Evolutionary conservation across 2,329 filamentous ascomycete genomes (phyloP).

Genomic region (Alternaria sp.): DNA sequence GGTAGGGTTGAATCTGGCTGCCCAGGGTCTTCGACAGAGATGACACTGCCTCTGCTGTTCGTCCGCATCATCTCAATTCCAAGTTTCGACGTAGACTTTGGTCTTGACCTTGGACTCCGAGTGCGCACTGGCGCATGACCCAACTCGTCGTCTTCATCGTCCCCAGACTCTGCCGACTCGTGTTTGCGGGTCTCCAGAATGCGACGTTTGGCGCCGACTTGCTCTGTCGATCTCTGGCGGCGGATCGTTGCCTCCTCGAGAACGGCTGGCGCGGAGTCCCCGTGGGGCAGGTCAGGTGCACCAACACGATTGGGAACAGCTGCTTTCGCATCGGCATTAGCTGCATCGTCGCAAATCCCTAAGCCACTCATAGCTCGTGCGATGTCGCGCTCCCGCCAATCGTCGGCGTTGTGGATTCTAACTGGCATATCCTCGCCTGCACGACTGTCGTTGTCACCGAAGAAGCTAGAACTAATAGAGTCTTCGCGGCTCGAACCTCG

Average conservation of each 20-base stretch:
- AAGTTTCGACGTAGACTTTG: constrained; percentile 72
- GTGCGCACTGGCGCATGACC: constrained; percentile 62
- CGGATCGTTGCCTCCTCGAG: constrained; percentile 59
- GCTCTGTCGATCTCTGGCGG: constrained; percentile 73
- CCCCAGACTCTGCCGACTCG: constrained; percentile 84
- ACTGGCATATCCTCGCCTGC: constrained; percentile 77
- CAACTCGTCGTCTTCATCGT: constrained; percentile 93
- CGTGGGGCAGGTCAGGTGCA: constrained; percentile 47
- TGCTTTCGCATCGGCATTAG: constrained; percentile 44
- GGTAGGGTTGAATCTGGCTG: constrained; percentile 41
- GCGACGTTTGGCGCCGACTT: constrained; percentile 75
- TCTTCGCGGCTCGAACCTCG: constrained; percentile 82
- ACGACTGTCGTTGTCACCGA: constrained; percentile 82
- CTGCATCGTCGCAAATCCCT: constrained; percentile 74
- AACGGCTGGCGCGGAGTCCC: constrained; percentile 65
- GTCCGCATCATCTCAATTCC: constrained; percentile 98
- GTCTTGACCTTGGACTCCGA: constrained; percentile 58
- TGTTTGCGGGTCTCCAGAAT: constrained; percentile 73
- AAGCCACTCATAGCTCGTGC: constrained; percentile 66
- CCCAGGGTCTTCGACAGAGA: constrained; percentile 55
- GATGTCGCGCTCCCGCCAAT: constrained; percentile 72
- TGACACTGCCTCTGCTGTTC: constrained; percentile 84
- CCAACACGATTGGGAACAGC: constrained; percentile 40
- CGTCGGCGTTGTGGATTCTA: constrained; percentile 74
- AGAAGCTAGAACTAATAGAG: constrained; percentile 85